phyloP scores from a whole-genome alignment of 805 yeast species.

The Sugiyamaella lignohabitans region DNA sequence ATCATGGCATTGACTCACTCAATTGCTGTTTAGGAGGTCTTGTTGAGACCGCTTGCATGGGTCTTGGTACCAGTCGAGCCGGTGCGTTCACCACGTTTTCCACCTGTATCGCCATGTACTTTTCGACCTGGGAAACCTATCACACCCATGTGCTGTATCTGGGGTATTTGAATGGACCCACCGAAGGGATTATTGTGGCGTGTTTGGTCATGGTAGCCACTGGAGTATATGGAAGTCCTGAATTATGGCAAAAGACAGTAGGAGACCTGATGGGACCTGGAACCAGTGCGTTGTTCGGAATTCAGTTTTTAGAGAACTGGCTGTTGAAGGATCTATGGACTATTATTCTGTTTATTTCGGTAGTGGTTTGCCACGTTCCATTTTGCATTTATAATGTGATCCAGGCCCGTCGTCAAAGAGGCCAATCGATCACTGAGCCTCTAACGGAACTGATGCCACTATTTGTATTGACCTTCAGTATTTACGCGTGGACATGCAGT shows the following conservation, averaged over 20 bases:
- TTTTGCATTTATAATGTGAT: slow-evolving; percentile 49
- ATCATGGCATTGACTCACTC: slow-evolving; percentile 72
- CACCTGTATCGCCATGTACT: slow-evolving; percentile 47
- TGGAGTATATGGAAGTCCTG: slow-evolving; percentile 60
- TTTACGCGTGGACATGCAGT: slow-evolving; percentile 40
- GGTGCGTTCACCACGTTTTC: slow-evolving; percentile 72
- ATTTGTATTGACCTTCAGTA: slow-evolving; percentile 44
- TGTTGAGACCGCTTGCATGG: slow-evolving; percentile 68
- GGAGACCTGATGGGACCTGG: slow-evolving; percentile 28
- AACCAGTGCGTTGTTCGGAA: not conserved
- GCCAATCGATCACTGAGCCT: slow-evolving; percentile 35
- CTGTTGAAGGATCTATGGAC: slow-evolving; percentile 27
- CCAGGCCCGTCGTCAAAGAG: slow-evolving; percentile 41
- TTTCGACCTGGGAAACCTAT: slow-evolving; percentile 93
- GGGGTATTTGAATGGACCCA: slow-evolving; percentile 87
- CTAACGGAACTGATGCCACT: slow-evolving; percentile 65
- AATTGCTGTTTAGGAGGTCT: slow-evolving; percentile 77
- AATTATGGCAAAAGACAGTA: slow-evolving; percentile 50
- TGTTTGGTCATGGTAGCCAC: slow-evolving; percentile 51
- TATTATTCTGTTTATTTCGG: slow-evolving; percentile 23
- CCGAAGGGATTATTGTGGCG: slow-evolving; percentile 81
- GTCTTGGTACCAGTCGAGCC: slow-evolving; percentile 71
- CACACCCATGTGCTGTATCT: slow-evolving; percentile 81
- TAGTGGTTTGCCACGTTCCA: slow-evolving; percentile 56
- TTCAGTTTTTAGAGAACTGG: slow-evolving; percentile 7